phyloP scores from a whole-genome alignment of 768 basidiomycete species.

The Tricholoma saponaceum region DNA sequence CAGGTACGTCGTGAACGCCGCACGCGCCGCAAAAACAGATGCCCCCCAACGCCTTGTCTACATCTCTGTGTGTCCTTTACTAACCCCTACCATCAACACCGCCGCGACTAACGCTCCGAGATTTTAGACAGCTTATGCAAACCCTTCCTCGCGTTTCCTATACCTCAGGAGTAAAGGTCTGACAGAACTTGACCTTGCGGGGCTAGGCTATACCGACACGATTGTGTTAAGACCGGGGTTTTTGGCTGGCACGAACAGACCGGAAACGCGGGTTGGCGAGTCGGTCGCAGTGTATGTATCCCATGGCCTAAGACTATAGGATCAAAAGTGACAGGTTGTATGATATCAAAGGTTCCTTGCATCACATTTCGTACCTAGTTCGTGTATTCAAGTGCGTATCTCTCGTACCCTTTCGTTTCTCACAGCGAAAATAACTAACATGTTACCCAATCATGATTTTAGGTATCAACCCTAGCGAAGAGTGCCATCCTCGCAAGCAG shows the following conservation, averaged over 20 bases:
- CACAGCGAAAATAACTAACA: not conserved
- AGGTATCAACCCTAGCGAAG: slow-evolving; percentile 53
- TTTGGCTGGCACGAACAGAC: slow-evolving; percentile 45
- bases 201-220: slow-evolving; percentile 65
- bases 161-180: slow-evolving; percentile 71
- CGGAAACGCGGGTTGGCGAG: slow-evolving; percentile 37
- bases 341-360: slow-evolving; percentile 25
- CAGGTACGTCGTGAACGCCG: slow-evolving; percentile 75
- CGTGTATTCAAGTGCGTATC: slow-evolving; percentile 42
- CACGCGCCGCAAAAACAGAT: slow-evolving; percentile 54
- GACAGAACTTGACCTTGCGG: slow-evolving; percentile 66
- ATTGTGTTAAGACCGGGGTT: slow-evolving; percentile 64
- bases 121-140: slow-evolving; percentile 43
- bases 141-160: slow-evolving; percentile 44
- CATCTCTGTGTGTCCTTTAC: slow-evolving; percentile 48
- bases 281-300: slow-evolving; percentile 35
- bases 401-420: not conserved
- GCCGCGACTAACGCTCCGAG: not conserved
- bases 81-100: not conserved
- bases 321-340: not conserved
- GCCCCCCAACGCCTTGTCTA: slow-evolving; percentile 67
- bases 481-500: slow-evolving; percentile 51
- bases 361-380: slow-evolving; percentile 31
- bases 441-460: not conserved
- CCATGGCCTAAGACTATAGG: not conserved